These are phyloP conservation scores for Mollisiaceae sp. DNA, from an alignment of 2,329 filamentous ascomycete species.

Conservation along the genomic window DNA sequence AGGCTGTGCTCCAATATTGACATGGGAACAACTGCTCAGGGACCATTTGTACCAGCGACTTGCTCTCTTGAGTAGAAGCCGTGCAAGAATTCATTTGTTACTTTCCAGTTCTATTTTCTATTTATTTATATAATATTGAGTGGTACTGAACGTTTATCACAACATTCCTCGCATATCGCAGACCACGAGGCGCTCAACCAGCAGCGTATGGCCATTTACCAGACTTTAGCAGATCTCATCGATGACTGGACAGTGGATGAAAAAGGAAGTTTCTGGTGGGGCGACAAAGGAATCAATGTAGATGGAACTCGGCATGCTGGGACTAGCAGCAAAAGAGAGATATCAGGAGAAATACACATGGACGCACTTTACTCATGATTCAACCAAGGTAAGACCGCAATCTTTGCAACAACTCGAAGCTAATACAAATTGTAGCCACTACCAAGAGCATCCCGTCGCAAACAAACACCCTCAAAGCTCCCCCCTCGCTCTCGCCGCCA, in stretches of 20 bases:
- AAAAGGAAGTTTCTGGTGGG: slow-evolving; percentile 1
- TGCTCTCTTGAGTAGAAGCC: too few species aligned
- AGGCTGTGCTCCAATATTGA: too few species aligned
- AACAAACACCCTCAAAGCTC: slow-evolving; percentile 10
- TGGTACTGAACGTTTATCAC: too few species aligned
- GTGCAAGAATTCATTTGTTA: too few species aligned
- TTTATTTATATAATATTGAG: too few species aligned
- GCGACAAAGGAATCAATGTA: background rate
- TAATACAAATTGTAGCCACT: too few species aligned
- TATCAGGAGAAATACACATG: background rate
- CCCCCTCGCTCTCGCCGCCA: slow-evolving; percentile 17
- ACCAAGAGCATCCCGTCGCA: too few species aligned
- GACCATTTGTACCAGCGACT: too few species aligned
- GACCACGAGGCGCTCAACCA: slow-evolving; percentile 36
- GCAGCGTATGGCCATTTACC: slow-evolving; percentile 41
- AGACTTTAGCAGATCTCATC: slow-evolving; percentile 42
- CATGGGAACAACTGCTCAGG: too few species aligned
- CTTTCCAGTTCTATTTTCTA: too few species aligned
- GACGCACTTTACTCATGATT: background rate
- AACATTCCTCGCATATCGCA: slow-evolving; percentile 29
- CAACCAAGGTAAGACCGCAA: too few species aligned
- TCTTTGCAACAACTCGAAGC: too few species aligned
- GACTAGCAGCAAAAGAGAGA: background rate
- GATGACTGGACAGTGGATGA: slow-evolving; percentile 37
- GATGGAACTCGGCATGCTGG: background rate